A percentile compares a stretch with the other conserved stretches of the same genome.
phyloP scores from a whole-genome alignment of 345 rosid species.

The Noccaea bulbosa region DNA sequence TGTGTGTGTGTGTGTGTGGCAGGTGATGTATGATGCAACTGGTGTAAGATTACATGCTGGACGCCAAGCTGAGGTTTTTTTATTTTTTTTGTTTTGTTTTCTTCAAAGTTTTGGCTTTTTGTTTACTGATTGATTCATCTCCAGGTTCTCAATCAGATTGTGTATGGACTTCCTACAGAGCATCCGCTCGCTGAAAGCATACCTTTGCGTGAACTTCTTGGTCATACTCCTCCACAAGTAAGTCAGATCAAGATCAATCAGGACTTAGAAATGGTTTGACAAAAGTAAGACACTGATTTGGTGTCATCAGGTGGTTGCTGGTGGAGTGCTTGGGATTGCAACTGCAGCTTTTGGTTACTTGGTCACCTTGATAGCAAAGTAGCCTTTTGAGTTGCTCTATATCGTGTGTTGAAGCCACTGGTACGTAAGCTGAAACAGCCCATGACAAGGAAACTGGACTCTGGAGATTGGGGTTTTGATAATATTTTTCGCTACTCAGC shows the following conservation, averaged over 20 bases:
- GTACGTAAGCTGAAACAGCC: slow-evolving; percentile 23
- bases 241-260: slow-evolving; percentile 10
- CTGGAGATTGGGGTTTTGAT: slow-evolving; percentile 17
- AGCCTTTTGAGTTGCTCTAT: not conserved
- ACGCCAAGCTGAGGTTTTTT: slow-evolving; percentile 86
- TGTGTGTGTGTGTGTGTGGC: slow-evolving; percentile 14
- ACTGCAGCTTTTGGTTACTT: slow-evolving; percentile 64
- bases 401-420: slow-evolving; percentile 7
- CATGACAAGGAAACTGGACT: slow-evolving; percentile 32
- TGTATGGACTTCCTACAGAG: slow-evolving; percentile 86
- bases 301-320: slow-evolving; percentile 69
- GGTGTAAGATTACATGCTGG: slow-evolving; percentile 92
- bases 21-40: slow-evolving; percentile 95
- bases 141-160: slow-evolving; percentile 92
- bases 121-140: slow-evolving; percentile 2
- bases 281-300: slow-evolving; percentile 2
- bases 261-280: not conserved
- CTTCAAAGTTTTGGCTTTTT: not conserved
- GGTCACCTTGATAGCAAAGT: slow-evolving; percentile 37
- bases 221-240: slow-evolving; percentile 92
- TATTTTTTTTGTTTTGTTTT: slow-evolving; percentile 23
- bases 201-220: slow-evolving; percentile 85
- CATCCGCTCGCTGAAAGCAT: slow-evolving; percentile 91
- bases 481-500: not conserved
- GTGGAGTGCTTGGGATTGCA: slow-evolving; percentile 67